These are phyloP conservation scores for Backusella circina DNA, from an alignment of 192 early-diverging fungal species.

Conservation along the genomic window DNA sequence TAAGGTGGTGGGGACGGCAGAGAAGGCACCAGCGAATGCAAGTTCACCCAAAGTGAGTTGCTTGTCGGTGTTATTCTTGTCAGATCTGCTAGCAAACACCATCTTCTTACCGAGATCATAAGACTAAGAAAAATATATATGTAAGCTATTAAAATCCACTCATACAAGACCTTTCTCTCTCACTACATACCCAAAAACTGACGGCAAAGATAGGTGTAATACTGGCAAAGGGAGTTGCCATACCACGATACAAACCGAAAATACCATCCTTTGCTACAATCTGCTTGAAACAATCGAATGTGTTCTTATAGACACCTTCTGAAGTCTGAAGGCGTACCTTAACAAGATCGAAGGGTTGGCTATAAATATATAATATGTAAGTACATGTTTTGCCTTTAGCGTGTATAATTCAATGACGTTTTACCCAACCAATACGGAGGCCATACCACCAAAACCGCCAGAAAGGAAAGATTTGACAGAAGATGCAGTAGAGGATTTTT, in stretches of 20 bases:
- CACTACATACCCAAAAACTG: slow-evolving; percentile 74
- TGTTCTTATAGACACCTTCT: slow-evolving; percentile 74
- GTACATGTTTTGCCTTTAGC: not conserved
- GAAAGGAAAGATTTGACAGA: slow-evolving; percentile 87
- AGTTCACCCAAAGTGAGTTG: slow-evolving; percentile 70
- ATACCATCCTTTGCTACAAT: slow-evolving; percentile 89
- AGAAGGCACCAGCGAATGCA: slow-evolving; percentile 89
- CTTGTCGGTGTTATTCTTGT: slow-evolving; percentile 32
- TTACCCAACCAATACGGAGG: slow-evolving; percentile 69
- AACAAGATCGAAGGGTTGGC: slow-evolving; percentile 84
- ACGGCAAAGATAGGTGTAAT: slow-evolving; percentile 96
- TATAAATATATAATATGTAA: not conserved
- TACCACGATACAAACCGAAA: slow-evolving; percentile 91
- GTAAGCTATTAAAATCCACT: not conserved
- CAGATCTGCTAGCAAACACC: slow-evolving; percentile 34
- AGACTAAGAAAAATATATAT: slow-evolving; percentile 28
- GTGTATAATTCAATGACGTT: slow-evolving; percentile 20
- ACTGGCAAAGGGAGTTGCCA: slow-evolving; percentile 88
- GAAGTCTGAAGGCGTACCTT: slow-evolving; percentile 96
- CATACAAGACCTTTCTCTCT: not conserved
- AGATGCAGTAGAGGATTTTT: slow-evolving; percentile 33
- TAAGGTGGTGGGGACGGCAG: slow-evolving; percentile 90
- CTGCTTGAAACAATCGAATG: slow-evolving; percentile 85
- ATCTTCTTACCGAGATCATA: slow-evolving; percentile 77
- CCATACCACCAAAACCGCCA: slow-evolving; percentile 90